Conservation (phyloP, 345 rosid species). For the Fremontodendron californicum region DNA sequence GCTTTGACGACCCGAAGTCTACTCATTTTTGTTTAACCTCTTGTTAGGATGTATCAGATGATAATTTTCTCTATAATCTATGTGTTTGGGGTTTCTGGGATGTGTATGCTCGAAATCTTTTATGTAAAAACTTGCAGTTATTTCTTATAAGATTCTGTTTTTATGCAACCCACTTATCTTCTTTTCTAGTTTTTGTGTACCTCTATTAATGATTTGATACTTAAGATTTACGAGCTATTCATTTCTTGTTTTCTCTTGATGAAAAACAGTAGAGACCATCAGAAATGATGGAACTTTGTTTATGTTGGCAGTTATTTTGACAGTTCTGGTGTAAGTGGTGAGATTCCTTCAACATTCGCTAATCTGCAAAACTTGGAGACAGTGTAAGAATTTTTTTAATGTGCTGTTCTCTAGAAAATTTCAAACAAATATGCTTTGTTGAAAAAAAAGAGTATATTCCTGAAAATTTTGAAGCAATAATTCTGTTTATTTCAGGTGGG, state of each 20-base stretch:
- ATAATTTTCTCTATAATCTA: background rate
- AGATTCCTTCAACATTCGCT: conserved; percentile 47
- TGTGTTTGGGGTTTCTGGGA: background rate
- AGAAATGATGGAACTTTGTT: background rate
- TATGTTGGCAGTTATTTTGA: conserved; percentile 42
- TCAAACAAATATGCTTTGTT: background rate
- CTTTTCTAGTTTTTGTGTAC: background rate
- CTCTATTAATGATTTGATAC: background rate
- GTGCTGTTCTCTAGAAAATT: background rate
- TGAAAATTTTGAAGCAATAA: background rate
- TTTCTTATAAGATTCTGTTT: background rate
- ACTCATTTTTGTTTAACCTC: background rate
- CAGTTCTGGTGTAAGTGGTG: conserved; percentile 55
- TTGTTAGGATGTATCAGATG: background rate
- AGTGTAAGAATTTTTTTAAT: conserved; percentile 34
- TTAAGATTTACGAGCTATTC: background rate
- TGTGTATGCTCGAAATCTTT: background rate
- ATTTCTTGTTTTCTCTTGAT: background rate
- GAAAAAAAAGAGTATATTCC: background rate
- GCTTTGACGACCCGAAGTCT: background rate
- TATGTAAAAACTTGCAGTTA: background rate
- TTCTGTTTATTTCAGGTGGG: conserved; percentile 44
- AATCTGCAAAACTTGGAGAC: conserved; percentile 30
- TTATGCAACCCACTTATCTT: background rate
- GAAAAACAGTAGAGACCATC: background rate